Percentiles rank a stretch among this genome's conserved stretches.
Conservation (phyloP, 2,329 filamentous ascomycete species). For the Neopestalotiopsis sp. region DNA sequence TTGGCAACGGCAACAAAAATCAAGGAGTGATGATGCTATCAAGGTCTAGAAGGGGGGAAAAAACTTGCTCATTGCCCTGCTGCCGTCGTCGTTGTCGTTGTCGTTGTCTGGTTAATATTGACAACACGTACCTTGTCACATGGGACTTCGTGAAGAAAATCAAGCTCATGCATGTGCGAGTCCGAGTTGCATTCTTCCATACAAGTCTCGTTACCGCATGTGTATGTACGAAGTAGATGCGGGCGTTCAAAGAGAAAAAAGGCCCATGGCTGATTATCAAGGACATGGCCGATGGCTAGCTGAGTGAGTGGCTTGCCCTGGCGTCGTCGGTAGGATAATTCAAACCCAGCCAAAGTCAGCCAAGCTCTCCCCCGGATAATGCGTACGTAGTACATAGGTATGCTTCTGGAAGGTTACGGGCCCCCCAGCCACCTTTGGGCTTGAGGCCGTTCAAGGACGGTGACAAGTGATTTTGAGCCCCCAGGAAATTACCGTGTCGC, state of each 20-base stretch:
- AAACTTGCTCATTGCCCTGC: neutral
- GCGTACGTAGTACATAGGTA: neutral
- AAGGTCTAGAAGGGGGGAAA: neutral
- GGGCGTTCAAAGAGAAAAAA: neutral
- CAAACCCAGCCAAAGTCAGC: too few species aligned
- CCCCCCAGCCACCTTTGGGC: neutral
- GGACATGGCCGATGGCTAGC: neutral
- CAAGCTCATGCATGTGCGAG: neutral
- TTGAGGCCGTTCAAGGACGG: neutral
- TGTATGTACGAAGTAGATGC: neutral
- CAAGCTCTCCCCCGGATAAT: neutral
- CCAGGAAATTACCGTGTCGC: conserved; percentile 2
- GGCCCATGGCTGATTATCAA: neutral
- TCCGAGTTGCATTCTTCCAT: neutral
- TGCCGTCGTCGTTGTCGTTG: too few species aligned
- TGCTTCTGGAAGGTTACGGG: neutral
- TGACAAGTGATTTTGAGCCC: neutral
- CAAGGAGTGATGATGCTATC: neutral
- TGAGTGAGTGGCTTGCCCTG: conserved; percentile 4
- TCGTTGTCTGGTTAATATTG: too few species aligned
- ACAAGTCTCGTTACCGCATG: neutral
- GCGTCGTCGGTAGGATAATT: neutral
- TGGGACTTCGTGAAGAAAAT: neutral
- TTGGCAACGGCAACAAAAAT: neutral
- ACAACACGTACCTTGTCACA: neutral